Evolutionary conservation across 2,329 filamentous ascomycete species (phyloP).

Genomic region (Colletotrichum tropicale): DNA sequence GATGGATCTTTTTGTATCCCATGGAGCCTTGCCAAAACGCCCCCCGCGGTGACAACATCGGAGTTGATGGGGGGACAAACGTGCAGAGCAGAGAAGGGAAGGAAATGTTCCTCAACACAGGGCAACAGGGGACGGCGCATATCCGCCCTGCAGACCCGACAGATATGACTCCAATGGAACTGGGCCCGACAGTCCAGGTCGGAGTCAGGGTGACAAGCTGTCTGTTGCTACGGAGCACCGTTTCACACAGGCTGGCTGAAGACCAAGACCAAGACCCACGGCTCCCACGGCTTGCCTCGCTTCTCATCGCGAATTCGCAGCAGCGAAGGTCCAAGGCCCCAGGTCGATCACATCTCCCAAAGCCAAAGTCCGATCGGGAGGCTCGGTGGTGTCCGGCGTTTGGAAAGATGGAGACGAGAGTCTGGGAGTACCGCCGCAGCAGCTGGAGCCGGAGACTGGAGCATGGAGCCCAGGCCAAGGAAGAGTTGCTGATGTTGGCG

Average conservation of each 20-base stretch:
- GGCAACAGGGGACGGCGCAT: neutral
- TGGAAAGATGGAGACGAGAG: constrained; percentile 3
- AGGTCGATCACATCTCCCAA: neutral
- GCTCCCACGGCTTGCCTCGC: constrained; percentile 1
- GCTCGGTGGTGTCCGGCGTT: constrained; percentile 21
- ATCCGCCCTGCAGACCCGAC: constrained; percentile 10
- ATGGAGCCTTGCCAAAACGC: constrained; percentile 1
- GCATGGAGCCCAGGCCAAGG: constrained; percentile 4
- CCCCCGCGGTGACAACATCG: constrained; percentile 6
- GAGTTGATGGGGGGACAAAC: neutral
- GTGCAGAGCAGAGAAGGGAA: neutral
- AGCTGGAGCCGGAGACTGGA: constrained; percentile 14
- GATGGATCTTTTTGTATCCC: constrained; percentile 3
- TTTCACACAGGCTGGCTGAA: constrained; percentile 18
- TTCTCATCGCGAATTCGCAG: neutral
- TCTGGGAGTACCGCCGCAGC: constrained; percentile 10
- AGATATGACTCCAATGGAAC: constrained; percentile 15
- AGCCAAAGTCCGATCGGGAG: constrained; percentile 20
- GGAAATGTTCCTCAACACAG: neutral
- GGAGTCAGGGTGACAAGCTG: constrained; percentile 2
- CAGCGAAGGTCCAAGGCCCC: neutral
- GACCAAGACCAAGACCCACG: constrained; percentile 6
- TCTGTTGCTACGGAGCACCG: constrained; percentile 13
- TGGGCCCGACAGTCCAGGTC: constrained; percentile 1
- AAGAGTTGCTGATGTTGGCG: neutral